A percentile compares a stretch with the other conserved stretches of the same genome.
Evolutionary conservation across 768 basidiomycete genomes (phyloP).

Genomic region (Boletus patriciae): DNA sequence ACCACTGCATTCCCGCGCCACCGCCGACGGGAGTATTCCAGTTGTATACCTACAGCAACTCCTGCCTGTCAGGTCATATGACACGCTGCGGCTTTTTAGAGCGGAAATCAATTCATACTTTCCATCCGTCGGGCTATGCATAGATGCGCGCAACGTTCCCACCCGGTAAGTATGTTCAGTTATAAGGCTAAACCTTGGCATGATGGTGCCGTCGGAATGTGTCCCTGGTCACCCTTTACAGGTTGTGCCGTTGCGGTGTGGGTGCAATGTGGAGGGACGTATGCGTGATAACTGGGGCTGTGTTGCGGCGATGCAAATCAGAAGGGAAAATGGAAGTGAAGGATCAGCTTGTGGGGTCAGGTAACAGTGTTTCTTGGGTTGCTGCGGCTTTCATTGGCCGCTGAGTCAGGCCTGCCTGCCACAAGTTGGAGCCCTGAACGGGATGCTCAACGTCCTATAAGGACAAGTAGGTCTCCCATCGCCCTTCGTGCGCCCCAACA

Average conservation of each 20-base stretch:
- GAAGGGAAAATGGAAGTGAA: background rate
- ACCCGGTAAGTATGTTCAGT: background rate
- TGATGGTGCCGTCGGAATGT: background rate
- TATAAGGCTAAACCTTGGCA: background rate
- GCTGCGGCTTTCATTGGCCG: constrained; percentile 1
- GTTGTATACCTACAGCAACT: background rate
- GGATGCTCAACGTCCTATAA: background rate
- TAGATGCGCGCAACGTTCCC: background rate
- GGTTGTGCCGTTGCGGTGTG: background rate
- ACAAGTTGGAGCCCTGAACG: background rate
- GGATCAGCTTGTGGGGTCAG: background rate
- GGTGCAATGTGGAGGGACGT: background rate
- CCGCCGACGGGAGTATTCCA: no score
- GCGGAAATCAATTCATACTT: background rate
- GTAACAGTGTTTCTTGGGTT: background rate
- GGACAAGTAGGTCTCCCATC: background rate
- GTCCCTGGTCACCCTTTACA: background rate
- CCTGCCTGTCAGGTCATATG: background rate
- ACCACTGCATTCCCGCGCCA: background rate
- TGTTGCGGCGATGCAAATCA: no score
- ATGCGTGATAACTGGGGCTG: no score
- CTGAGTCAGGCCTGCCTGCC: background rate
- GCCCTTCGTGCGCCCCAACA: background rate
- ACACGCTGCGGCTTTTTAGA: background rate
- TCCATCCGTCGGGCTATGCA: background rate